Conservation (phyloP, 148 eudicot genomes). For the Polygonum aviculare region DNA sequence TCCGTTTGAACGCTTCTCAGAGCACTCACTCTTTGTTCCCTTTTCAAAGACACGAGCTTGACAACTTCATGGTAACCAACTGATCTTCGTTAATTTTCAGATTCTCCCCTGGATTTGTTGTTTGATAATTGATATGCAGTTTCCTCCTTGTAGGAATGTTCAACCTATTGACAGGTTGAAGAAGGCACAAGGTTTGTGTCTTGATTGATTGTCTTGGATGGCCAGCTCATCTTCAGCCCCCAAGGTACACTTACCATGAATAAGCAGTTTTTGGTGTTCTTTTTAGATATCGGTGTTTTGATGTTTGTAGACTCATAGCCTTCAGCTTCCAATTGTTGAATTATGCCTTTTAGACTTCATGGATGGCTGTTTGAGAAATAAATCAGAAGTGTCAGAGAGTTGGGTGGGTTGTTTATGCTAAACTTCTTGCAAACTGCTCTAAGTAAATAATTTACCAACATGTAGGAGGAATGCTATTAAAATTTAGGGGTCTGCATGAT, state of each 20-base stretch:
- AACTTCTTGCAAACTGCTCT: background rate
- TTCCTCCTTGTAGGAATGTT: conserved; percentile 53
- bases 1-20: too few species aligned
- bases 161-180: conserved; percentile 80
- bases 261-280: background rate
- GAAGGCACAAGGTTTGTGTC: conserved; percentile 52
- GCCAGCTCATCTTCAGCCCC: conserved; percentile 29
- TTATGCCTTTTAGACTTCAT: background rate
- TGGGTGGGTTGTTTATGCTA: background rate
- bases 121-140: background rate
- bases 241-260: conserved; percentile 37
- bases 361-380: background rate
- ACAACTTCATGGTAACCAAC: too few species aligned
- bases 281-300: too few species aligned
- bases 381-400: background rate
- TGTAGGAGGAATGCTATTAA: background rate
- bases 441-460: background rate
- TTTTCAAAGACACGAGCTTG: too few species aligned
- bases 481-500: background rate
- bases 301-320: background rate
- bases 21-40: too few species aligned
- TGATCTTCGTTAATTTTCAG: too few species aligned
- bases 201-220: conserved; percentile 41
- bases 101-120: background rate
- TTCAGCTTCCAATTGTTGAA: too few species aligned